Conservation (phyloP, 129 eudicot genomes). For the Lactuca saligna region DNA sequence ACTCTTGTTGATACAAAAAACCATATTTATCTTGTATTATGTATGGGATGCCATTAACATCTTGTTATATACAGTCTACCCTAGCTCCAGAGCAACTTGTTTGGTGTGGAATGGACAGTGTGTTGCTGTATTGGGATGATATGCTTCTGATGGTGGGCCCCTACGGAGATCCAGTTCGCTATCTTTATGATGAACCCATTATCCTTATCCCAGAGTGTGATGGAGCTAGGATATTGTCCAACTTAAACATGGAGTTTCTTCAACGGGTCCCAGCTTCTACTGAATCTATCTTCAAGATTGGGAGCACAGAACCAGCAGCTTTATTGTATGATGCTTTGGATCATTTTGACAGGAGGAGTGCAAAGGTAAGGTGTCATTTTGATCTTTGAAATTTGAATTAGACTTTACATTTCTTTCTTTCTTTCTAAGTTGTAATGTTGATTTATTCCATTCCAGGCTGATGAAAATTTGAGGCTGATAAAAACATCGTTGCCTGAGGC, state of each 20-base stretch:
- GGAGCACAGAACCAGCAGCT: conserved; percentile 93
- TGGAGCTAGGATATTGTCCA: conserved; percentile 88
- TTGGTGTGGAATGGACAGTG: conserved; percentile 99
- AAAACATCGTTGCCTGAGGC: conserved; percentile 88
- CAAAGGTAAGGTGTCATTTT: conserved; percentile 57
- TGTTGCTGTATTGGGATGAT: conserved; percentile 96
- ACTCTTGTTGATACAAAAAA: neutral
- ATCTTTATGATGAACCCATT: conserved; percentile 88
- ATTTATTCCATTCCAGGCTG: conserved; percentile 66
- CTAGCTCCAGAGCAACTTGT: conserved; percentile 96
- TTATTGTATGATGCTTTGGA: conserved; percentile 95
- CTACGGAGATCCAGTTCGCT: conserved; percentile 78
- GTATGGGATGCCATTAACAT: neutral
- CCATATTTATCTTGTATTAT: neutral
- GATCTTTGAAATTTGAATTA: neutral
- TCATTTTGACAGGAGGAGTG: conserved; percentile 94
- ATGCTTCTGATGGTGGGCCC: conserved; percentile 97
- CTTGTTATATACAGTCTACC: conserved; percentile 54
- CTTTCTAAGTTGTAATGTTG: conserved; percentile 6
- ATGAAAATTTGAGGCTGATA: conserved; percentile 93
- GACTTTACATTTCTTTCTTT: neutral
- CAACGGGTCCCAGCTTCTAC: conserved; percentile 94
- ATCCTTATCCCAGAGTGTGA: conserved; percentile 92
- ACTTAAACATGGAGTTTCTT: conserved; percentile 86
- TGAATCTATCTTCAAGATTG: conserved; percentile 87